phyloP scores from a whole-genome alignment of 257 asterid genomes.

The Solanum lycopersicoides region DNA sequence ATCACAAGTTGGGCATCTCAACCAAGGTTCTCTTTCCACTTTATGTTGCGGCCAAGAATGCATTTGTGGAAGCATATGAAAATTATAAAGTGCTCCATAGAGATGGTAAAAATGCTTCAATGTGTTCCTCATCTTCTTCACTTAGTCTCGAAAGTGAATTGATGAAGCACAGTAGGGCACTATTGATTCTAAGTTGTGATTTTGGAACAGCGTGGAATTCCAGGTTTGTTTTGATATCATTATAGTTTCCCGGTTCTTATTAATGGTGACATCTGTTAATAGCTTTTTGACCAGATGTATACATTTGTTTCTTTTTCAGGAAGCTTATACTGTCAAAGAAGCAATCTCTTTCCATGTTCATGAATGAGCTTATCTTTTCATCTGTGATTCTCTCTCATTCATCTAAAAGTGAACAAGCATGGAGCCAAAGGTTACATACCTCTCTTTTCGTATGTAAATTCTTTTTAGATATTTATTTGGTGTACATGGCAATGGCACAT shows the following conservation, averaged over 20 bases:
- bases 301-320: constrained; percentile 26
- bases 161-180: constrained; percentile 81
- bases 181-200: constrained; percentile 75
- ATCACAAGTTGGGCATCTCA: constrained; percentile 81
- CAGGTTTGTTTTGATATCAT: constrained; percentile 27
- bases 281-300: neutral
- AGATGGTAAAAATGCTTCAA: constrained; percentile 13
- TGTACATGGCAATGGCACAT: neutral
- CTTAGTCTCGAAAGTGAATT: constrained; percentile 37
- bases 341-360: constrained; percentile 21
- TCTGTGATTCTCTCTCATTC: constrained; percentile 63
- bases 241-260: neutral
- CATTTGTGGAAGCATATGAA: constrained; percentile 47
- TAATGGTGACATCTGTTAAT: neutral
- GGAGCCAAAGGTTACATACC: constrained; percentile 75
- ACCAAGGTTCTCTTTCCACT: constrained; percentile 49
- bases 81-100: constrained; percentile 20
- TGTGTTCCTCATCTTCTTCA: constrained; percentile 1
- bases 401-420: constrained; percentile 88
- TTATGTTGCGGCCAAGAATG: constrained; percentile 57
- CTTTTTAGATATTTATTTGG: neutral
- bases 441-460: neutral
- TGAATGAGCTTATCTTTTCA: constrained; percentile 69
- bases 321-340: constrained; percentile 53
- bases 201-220: constrained; percentile 93